Base-by-base conservation (phyloP, 805 yeast genomes). In the Lipomyces oligophaga region DNA sequence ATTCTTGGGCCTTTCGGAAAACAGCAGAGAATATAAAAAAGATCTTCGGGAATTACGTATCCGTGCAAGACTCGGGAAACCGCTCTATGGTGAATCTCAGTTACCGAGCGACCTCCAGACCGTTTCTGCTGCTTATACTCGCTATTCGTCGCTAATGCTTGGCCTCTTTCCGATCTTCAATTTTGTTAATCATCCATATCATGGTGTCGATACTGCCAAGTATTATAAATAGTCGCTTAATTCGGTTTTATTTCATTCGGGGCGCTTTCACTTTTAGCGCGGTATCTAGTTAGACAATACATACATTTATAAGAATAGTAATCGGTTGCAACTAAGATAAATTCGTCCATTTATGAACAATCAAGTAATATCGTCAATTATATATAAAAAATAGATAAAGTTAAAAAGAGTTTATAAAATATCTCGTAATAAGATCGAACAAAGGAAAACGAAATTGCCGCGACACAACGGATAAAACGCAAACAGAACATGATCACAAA, bases 101-200 rank as follows among this genome's bases (percentile, higher is more conserved):
- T 72, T 85, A 67, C 75, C 78, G 38, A 83, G 79, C 49, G 77
- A 86, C 71, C 66, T 82, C 60, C 85, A 85, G 65, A 83, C 79
- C 57, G 73, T 83, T 54, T 79, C 95, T 49, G 78, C 83, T 59
- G 76, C 87, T 69, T 83, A 83, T 72, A 81, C 93, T 20, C 83
- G 81, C 57, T 79, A 79, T 62, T 78, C 94, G 5, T 79, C 78
- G 60, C 65, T 78, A 47, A 68, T 73, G 45, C 63, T 81, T 58
- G 76, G 79, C 45, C 62, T 83, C 51, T 65, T 85, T 59, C 95
- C 95, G 20, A 81, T 87, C 86, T 85, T 86, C 72, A 86, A 86
- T 68, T 70, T 83, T 53, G 87, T 80, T 38, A 69, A 79, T 63
- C 95, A 85, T 66, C 87, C 85, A 58, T 81, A 79, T 69, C 95